Conservation (phyloP, 495 filamentous ascomycete genomes). For the Penicillium macrosclerotiorum region DNA sequence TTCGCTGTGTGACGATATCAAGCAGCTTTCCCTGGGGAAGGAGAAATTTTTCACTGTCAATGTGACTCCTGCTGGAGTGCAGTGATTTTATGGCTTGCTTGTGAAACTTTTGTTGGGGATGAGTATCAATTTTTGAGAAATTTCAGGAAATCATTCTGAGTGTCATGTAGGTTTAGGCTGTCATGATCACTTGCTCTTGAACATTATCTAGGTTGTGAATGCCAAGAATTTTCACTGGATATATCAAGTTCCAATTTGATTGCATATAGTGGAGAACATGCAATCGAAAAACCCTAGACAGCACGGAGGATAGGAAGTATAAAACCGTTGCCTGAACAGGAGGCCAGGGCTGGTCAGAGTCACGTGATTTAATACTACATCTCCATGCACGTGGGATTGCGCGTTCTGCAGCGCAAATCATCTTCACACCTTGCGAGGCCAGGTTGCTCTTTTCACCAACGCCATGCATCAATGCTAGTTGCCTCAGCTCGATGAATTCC, state of each 20-base stretch:
- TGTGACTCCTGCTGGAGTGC: too few relatives aligned
- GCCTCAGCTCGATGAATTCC: conserved; percentile 40
- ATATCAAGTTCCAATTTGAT: neutral
- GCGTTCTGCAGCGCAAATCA: conserved; percentile 7
- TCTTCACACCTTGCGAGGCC: neutral
- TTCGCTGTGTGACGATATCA: conserved; percentile 18
- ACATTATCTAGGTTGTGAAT: too few relatives aligned
- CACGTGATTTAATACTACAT: conserved; percentile 16
- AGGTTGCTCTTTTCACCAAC: conserved; percentile 5
- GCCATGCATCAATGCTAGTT: conserved; percentile 34
- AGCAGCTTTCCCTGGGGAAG: neutral
- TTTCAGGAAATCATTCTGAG: too few relatives aligned
- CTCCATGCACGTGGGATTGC: conserved; percentile 18
- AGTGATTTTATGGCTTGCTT: too few relatives aligned
- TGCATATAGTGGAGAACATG: neutral
- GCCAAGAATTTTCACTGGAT: too few relatives aligned
- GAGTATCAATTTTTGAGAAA: too few relatives aligned
- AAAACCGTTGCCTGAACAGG: neutral
- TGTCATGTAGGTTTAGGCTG: too few relatives aligned
- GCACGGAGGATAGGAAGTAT: neutral
- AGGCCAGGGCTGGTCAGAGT: neutral
- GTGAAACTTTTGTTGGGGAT: too few relatives aligned
- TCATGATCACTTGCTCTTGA: too few relatives aligned
- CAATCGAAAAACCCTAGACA: neutral
- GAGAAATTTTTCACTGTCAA: too few relatives aligned